Percentiles rank a stretch among this genome's conserved stretches.
These are phyloP conservation scores for Citeromyces siamensis DNA, from an alignment of 1,139 yeast species.

Conservation along the genomic window DNA sequence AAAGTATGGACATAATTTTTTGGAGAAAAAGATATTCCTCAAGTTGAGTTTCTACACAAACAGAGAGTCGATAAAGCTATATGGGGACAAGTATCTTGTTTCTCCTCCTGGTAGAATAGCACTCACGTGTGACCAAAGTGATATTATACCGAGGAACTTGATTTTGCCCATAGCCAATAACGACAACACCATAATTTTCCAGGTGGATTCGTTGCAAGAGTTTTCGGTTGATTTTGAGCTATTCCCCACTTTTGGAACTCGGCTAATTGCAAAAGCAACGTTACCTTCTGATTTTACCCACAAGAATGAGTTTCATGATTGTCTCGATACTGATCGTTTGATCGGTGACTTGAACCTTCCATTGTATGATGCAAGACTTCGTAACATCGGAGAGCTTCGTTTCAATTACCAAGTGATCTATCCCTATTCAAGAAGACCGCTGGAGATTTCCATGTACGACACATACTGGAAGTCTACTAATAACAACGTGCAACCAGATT, in stretches of 20 bases:
- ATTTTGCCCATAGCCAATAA: constrained; percentile 68
- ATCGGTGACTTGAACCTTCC: constrained; percentile 45
- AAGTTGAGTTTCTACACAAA: constrained; percentile 61
- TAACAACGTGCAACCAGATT: constrained; percentile 19
- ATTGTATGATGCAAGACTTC: constrained; percentile 67
- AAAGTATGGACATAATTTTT: constrained; percentile 89
- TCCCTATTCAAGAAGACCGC: constrained; percentile 78
- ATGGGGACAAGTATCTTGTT: constrained; percentile 28
- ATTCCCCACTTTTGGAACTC: constrained; percentile 90
- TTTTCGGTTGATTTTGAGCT: constrained; percentile 83
- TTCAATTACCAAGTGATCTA: constrained; percentile 75
- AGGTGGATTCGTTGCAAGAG: constrained; percentile 67
- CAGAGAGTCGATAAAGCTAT: constrained; percentile 42
- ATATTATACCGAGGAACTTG: constrained; percentile 78
- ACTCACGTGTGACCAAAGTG: constrained; percentile 52
- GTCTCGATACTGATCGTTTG: constrained; percentile 8
- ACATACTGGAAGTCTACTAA: constrained; percentile 93
- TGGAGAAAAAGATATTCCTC: constrained; percentile 78
- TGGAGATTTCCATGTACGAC: constrained; percentile 87
- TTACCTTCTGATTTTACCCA: constrained; percentile 21
- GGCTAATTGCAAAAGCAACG: constrained; percentile 81
- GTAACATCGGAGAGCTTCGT: constrained; percentile 70
- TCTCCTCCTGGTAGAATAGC: constrained; percentile 59
- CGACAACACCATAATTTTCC: constrained; percentile 69
- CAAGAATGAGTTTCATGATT: constrained; percentile 20